Base-by-base conservation (phyloP, 495 filamentous ascomycete species). In the Podospora pseudoanserina region DNA sequence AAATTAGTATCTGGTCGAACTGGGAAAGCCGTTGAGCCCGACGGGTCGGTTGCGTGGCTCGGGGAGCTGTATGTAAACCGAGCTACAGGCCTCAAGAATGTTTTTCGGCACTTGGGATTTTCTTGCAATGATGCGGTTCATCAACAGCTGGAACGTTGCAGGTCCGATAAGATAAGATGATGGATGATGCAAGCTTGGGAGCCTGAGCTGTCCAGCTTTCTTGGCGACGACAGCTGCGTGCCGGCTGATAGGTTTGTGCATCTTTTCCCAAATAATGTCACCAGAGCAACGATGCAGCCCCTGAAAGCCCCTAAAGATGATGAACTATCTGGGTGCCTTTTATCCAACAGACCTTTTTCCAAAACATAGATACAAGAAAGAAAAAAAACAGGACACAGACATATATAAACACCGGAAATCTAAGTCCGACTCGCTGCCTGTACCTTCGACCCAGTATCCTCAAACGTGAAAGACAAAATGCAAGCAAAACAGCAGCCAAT, bases 81-180 rank as follows among this genome's bases (percentile, higher is more conserved):
- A 16, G 39, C 13, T 49, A 16, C 39, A 58, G 20, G 56, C 20
- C 30, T 32, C 30, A 32, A 32, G 7, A 32, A 32, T 7, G 30
- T 4, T 58, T 58, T 20, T 58, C 39, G 39, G 39, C 39, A 49
- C 39, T 49, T 49, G 39, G 39, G 39, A 18, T 49, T 49, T 49
- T 49, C 39, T 49, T 49, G 39, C 30, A 32, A 63, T 63, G 61
- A 49, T 63, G 61, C 61, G 19, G 27, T 49, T 63, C 61, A 62
- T 18, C 26, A 44, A 63, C 19, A 32, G 9, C n/a, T 61, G n/a
- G 23, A 20, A 58, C 39, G 39, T 49, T 49, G 39, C 39, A 49
- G 39, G 39, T 49, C 61, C 61, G 61, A 63, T 63, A 63, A 63
- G 61, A 63, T 49, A 63, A 63, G 61, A 49, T 2, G 30, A 28